A percentile compares a stretch with the other conserved stretches of the same genome.
Evolutionary conservation across 495 filamentous ascomycete genomes (phyloP).

Genomic region (Aspergillus wentii): DNA sequence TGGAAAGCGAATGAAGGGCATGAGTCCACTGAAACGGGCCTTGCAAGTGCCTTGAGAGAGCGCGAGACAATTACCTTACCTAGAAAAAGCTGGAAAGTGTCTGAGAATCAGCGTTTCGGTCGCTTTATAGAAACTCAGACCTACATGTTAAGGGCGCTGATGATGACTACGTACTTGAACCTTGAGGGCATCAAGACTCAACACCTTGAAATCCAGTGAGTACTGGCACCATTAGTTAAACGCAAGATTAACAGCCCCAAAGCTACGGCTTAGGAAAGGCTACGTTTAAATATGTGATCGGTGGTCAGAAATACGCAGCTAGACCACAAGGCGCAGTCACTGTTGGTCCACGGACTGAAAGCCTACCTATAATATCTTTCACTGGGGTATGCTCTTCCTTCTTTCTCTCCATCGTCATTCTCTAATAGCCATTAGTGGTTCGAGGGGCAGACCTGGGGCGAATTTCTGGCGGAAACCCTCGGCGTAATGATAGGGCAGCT

Average conservation of each 20-base stretch:
- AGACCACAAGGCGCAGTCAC: background rate
- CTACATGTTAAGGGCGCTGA: background rate
- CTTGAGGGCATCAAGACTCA: background rate
- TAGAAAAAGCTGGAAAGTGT: background rate
- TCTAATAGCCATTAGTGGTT: slow-evolving; percentile 2
- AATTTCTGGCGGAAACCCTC: slow-evolving; percentile 5
- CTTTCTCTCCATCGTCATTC: background rate
- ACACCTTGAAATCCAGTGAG: background rate
- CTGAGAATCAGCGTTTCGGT: background rate
- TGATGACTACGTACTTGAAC: background rate
- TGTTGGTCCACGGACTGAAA: background rate
- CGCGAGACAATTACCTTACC: background rate
- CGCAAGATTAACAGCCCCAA: background rate
- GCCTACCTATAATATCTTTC: background rate
- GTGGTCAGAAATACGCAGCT: background rate
- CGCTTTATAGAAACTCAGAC: background rate
- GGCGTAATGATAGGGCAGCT: slow-evolving; percentile 8
- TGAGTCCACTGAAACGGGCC: background rate
- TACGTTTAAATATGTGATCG: background rate
- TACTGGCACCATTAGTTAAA: background rate
- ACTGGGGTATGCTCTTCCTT: background rate
- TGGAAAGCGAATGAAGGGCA: background rate
- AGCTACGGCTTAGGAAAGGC: background rate
- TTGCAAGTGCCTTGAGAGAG: background rate
- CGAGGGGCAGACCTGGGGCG: slow-evolving; percentile 6